These are phyloP conservation scores for Fomitopsis pinicola DNA, from an alignment of 1,284 basidiomycete genomes.

Conservation along the genomic window DNA sequence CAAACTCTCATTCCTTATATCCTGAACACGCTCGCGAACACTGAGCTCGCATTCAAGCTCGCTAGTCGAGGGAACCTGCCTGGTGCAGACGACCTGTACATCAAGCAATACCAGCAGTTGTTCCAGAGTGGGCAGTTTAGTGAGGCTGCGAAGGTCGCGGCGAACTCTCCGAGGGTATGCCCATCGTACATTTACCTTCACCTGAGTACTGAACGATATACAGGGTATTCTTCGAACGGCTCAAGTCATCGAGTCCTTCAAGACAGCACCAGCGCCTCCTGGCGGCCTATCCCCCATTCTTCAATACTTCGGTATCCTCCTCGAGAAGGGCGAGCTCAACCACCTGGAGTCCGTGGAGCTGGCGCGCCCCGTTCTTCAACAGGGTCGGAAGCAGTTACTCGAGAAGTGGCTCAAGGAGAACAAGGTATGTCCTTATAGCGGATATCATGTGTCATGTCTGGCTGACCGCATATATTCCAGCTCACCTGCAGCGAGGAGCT, in stretches of 20 bases:
- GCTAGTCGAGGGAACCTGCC: constrained; percentile 97
- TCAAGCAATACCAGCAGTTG: constrained; percentile 93
- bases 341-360: constrained; percentile 96
- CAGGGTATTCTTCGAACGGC: constrained; percentile 96
- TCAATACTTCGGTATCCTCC: constrained; percentile 96
- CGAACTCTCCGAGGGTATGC: constrained; percentile 88
- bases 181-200: not conserved
- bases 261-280: constrained; percentile 86
- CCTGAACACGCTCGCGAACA: constrained; percentile 91
- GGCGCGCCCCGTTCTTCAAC: constrained; percentile 92
- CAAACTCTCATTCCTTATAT: constrained; percentile 96
- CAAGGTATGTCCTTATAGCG: constrained; percentile 54
- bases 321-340: constrained; percentile 98
- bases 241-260: constrained; percentile 98
- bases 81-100: constrained; percentile 96
- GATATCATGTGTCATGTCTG: not conserved
- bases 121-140: constrained; percentile 89
- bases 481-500: constrained; percentile 98
- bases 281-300: constrained; percentile 95
- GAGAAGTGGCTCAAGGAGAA: constrained; percentile 99
- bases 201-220: constrained; percentile 1
- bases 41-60: constrained; percentile 97
- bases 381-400: constrained; percentile 95
- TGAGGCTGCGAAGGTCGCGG: constrained; percentile 98
- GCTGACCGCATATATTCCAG: constrained; percentile 34